These are phyloP conservation scores for Blastomyces silverae DNA, from an alignment of 2,329 filamentous ascomycete genomes.

Conservation along the genomic window DNA sequence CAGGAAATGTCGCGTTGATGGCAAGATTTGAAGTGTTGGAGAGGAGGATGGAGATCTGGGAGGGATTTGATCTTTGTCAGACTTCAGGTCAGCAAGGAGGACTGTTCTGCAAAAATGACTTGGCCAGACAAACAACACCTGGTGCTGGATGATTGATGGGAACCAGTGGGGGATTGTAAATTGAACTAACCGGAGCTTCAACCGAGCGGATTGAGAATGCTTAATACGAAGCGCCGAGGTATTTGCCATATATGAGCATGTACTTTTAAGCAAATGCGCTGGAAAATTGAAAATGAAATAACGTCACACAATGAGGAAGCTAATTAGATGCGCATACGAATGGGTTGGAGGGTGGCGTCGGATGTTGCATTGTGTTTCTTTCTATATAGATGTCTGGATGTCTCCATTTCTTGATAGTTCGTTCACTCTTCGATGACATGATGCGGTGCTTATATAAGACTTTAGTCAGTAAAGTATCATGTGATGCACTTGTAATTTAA, in stretches of 20 bases:
- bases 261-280: neutral
- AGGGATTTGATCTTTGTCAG: neutral
- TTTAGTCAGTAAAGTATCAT: neutral
- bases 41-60: neutral
- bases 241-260: conserved; percentile 1
- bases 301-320: neutral
- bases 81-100: neutral
- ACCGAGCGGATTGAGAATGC: neutral
- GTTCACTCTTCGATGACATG: neutral
- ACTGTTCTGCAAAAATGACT: neutral
- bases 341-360: neutral
- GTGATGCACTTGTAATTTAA: neutral
- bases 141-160: neutral
- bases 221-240: neutral
- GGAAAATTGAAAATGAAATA: neutral
- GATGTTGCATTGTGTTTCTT: neutral
- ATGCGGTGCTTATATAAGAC: neutral
- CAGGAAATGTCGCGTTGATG: neutral
- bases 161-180: neutral
- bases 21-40: neutral
- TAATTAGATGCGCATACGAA: neutral
- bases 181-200: conserved; percentile 7
- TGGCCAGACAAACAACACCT: neutral
- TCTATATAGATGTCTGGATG: neutral
- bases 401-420: neutral